These are phyloP conservation scores for Xanthoceras sorbifolium DNA, from an alignment of 345 rosid species.

Conservation along the genomic window DNA sequence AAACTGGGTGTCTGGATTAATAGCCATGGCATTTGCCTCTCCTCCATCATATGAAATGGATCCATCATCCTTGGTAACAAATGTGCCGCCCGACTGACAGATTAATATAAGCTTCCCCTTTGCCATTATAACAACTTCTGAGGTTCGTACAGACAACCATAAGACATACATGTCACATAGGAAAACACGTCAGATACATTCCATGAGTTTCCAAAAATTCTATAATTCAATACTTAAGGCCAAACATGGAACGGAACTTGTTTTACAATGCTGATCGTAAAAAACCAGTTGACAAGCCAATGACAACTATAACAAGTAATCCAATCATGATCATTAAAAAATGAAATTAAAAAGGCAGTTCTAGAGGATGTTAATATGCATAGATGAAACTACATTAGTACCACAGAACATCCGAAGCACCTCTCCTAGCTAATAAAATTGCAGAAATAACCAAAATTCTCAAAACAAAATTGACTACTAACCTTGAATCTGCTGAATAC, in stretches of 20 bases:
- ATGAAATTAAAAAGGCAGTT: not conserved
- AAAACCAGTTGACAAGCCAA: not conserved
- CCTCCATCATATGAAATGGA: conserved; percentile 72
- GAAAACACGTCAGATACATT: not conserved
- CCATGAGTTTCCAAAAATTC: not conserved
- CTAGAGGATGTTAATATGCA: conserved; percentile 2
- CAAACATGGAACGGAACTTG: not conserved
- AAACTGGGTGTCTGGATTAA: conserved; percentile 62
- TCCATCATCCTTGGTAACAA: conserved; percentile 67
- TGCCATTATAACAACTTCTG: conserved; percentile 53
- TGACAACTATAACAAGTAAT: not conserved
- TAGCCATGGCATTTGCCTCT: conserved; percentile 79
- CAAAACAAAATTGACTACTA: conserved; percentile 3
- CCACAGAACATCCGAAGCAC: not conserved
- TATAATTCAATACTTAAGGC: not conserved
- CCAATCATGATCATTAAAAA: not conserved
- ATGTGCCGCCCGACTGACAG: conserved; percentile 82
- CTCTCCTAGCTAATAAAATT: not conserved
- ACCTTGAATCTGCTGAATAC: not conserved
- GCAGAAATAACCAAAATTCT: not conserved
- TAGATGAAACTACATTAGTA: not conserved
- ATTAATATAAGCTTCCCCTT: conserved; percentile 86
- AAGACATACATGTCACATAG: not conserved
- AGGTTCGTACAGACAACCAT: conserved; percentile 19
- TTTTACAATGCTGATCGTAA: not conserved